A percentile compares a stretch with the other conserved stretches of the same genome.
Evolutionary conservation across 2,329 filamentous ascomycete genomes (phyloP).

Genomic region (Parasarocladium wereldwijsianum): DNA sequence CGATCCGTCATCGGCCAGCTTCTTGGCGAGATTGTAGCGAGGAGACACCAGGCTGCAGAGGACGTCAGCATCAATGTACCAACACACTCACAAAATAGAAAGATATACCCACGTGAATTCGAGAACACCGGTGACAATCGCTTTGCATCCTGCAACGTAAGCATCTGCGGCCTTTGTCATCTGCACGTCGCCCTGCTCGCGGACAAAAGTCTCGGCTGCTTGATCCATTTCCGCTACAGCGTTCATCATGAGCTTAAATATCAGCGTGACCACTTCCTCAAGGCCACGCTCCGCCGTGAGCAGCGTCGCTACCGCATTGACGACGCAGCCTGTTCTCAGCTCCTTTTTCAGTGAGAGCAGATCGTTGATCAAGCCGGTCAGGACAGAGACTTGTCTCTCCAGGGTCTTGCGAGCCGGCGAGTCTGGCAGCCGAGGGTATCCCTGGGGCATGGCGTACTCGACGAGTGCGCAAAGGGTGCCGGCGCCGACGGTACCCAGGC

Average conservation of each 20-base stretch:
- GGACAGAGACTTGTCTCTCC: slow-evolving; percentile 11
- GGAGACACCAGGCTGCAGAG: slow-evolving; percentile 15
- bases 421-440: slow-evolving; percentile 6
- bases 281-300: slow-evolving; percentile 10
- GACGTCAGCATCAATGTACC: slow-evolving; percentile 6
- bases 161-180: slow-evolving; percentile 7
- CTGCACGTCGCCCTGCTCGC: slow-evolving; percentile 6
- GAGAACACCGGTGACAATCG: slow-evolving; percentile 16
- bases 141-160: slow-evolving; percentile 16
- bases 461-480: slow-evolving; percentile 13
- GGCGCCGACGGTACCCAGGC: slow-evolving; percentile 13
- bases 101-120: slow-evolving; percentile 16
- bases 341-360: slow-evolving; percentile 19
- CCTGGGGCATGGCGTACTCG: slow-evolving; percentile 10
- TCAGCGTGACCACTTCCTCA: slow-evolving; percentile 10
- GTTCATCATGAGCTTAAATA: slow-evolving; percentile 10
- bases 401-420: slow-evolving; percentile 7
- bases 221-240: slow-evolving; percentile 12
- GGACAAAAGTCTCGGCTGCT: slow-evolving; percentile 8
- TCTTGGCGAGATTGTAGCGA: slow-evolving; percentile 16
- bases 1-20: slow-evolving; percentile 17
- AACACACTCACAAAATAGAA: not conserved
- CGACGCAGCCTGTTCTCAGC: slow-evolving; percentile 11
- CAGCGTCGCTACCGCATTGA: slow-evolving; percentile 15
- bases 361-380: slow-evolving; percentile 16